Conservation (phyloP, 2,329 filamentous ascomycete species). For the Pseudocercospora fuligena region DNA sequence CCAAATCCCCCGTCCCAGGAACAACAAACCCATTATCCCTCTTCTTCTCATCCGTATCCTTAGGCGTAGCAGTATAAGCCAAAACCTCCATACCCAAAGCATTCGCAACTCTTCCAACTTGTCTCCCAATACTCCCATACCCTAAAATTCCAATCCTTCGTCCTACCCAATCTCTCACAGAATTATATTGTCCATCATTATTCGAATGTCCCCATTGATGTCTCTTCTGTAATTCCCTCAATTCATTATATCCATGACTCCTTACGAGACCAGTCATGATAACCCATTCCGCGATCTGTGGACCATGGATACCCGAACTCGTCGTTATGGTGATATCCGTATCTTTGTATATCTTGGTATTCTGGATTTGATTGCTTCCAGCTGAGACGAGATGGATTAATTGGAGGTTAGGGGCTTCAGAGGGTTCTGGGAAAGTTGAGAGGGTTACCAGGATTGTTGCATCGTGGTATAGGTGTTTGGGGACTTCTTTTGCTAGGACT, state of each 20-base stretch:
- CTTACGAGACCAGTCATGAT: slow-evolving; percentile 65
- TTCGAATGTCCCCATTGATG: slow-evolving; percentile 55
- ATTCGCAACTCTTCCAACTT: slow-evolving; percentile 48
- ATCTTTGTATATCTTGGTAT: slow-evolving; percentile 59
- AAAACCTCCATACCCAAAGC: slow-evolving; percentile 70
- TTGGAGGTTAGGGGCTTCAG: slow-evolving; percentile 47
- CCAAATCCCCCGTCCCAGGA: slow-evolving; percentile 66
- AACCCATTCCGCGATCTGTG: slow-evolving; percentile 71
- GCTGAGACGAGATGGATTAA: slow-evolving; percentile 64
- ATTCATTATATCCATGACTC: slow-evolving; percentile 58
- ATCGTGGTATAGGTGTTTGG: slow-evolving; percentile 46
- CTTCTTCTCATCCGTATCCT: slow-evolving; percentile 68
- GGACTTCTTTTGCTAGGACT: slow-evolving; percentile 23
- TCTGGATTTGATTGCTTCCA: slow-evolving; percentile 59
- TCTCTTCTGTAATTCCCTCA: slow-evolving; percentile 64
- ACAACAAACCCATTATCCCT: slow-evolving; percentile 70
- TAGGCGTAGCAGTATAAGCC: slow-evolving; percentile 74
- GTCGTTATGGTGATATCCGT: slow-evolving; percentile 60
- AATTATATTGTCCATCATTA: slow-evolving; percentile 21
- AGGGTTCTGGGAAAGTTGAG: slow-evolving; percentile 48
- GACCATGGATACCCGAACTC: slow-evolving; percentile 63
- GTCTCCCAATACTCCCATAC: slow-evolving; percentile 66
- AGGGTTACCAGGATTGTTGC: slow-evolving; percentile 56
- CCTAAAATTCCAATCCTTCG: slow-evolving; percentile 64
- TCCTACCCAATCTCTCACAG: slow-evolving; percentile 60